Evolutionary conservation across 306 rosid species (phyloP).

Genomic region (Boehmeria nivea): DNA sequence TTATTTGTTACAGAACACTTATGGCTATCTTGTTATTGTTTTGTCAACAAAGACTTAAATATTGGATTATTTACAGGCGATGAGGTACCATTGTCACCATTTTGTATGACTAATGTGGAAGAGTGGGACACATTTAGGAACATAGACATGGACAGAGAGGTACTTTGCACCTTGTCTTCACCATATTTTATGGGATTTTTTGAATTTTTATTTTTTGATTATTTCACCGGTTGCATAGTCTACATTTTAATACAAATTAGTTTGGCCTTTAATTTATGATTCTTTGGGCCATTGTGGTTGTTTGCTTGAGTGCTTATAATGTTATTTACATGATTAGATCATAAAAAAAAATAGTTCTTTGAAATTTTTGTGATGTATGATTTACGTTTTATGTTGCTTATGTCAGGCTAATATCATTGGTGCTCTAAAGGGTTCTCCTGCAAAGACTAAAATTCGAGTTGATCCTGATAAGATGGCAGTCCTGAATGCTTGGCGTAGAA

Average conservation of each 20-base stretch:
- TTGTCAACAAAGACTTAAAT: no score
- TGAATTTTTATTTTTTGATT: no score
- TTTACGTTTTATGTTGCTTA: constrained; percentile 12
- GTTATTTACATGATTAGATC: no score
- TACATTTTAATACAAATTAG: no score
- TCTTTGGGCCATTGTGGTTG: no score
- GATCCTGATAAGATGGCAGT: constrained; percentile 57
- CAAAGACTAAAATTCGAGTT: constrained; percentile 47
- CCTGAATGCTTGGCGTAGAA: constrained; percentile 55
- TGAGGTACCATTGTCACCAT: constrained; percentile 72
- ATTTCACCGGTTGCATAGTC: no score
- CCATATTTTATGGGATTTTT: constrained; percentile 1
- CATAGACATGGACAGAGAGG: constrained; percentile 98
- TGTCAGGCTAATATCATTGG: constrained; percentile 64
- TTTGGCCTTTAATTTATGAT: no score
- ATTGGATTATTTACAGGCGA: constrained; percentile 49
- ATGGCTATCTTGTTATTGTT: constrained; percentile 23
- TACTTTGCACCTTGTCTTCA: constrained; percentile 21
- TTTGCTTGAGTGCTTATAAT: no score
- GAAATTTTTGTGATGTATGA: no score
- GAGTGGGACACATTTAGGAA: constrained; percentile 93
- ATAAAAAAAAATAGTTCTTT: no score
- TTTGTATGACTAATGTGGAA: constrained; percentile 66
- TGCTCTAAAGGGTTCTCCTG: constrained; percentile 34
- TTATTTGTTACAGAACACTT: no score